Conservation (phyloP, 208 protist genomes). For the Leptomonas pyrrhocoris region DNA sequence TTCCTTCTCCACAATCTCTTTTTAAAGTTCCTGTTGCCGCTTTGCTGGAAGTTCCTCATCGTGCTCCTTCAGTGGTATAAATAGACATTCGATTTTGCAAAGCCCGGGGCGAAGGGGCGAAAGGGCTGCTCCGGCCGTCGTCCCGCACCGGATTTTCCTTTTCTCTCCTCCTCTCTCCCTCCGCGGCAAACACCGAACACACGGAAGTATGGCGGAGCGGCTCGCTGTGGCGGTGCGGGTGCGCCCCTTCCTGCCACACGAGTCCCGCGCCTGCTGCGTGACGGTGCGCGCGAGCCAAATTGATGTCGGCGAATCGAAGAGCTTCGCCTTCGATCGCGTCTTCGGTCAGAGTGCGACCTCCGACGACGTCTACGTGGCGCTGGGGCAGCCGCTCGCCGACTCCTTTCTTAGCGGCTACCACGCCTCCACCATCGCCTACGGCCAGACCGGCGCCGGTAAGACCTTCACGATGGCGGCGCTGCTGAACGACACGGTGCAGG, state of each 20-base stretch:
- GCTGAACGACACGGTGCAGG: slow-evolving; percentile 79
- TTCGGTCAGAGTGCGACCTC: slow-evolving; percentile 66
- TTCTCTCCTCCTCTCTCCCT: background rate
- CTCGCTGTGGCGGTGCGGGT: slow-evolving; percentile 89
- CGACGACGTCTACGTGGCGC: slow-evolving; percentile 73
- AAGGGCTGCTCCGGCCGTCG: too few species aligned
- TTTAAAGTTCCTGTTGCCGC: too few species aligned
- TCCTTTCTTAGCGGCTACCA: slow-evolving; percentile 91
- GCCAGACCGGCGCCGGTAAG: slow-evolving; percentile 95
- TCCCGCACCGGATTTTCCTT: too few species aligned
- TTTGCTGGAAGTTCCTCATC: too few species aligned
- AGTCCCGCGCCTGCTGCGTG: slow-evolving; percentile 59
- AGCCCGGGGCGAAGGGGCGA: too few species aligned
- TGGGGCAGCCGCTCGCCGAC: slow-evolving; percentile 77
- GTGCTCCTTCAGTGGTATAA: too few species aligned
- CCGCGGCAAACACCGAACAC: too few species aligned
- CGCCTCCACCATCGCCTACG: slow-evolving; percentile 94
- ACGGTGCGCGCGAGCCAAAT: slow-evolving; percentile 68
- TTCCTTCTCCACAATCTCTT: too few species aligned
- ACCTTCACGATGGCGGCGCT: slow-evolving; percentile 93
- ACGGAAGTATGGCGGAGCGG: slow-evolving; percentile 77
- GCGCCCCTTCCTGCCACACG: slow-evolving; percentile 82
- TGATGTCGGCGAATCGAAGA: slow-evolving; percentile 75
- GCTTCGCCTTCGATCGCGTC: slow-evolving; percentile 93
- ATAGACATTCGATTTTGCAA: too few species aligned